These are phyloP conservation scores for Salix exigua DNA, from an alignment of 345 rosid genomes.

Conservation along the genomic window DNA sequence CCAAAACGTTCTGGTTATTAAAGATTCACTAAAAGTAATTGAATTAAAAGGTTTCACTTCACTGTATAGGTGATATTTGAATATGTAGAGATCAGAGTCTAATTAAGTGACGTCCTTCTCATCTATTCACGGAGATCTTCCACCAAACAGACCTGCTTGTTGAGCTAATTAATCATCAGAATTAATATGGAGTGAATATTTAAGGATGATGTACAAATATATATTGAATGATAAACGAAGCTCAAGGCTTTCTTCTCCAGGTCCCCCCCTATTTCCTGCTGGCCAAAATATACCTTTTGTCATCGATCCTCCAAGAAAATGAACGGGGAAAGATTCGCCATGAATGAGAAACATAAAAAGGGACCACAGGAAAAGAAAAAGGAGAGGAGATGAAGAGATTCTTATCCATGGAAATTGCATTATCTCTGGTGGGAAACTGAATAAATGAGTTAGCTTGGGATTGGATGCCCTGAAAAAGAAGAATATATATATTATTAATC, in stretches of 20 bases:
- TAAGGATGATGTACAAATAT: too few relatives aligned
- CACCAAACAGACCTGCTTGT: too few relatives aligned
- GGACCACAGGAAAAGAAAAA: not conserved
- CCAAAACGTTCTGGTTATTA: too few relatives aligned
- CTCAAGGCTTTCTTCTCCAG: not conserved
- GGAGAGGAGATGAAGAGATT: not conserved
- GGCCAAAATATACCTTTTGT: not conserved
- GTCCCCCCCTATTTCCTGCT: not conserved
- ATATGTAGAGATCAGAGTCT: not conserved
- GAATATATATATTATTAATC: constrained; percentile 10
- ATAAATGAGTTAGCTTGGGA: not conserved
- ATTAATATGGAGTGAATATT: too few relatives aligned
- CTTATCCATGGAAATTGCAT: not conserved
- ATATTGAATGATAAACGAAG: too few relatives aligned
- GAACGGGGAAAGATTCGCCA: not conserved
- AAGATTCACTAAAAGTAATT: not conserved
- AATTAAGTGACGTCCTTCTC: not conserved
- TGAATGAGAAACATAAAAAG: not conserved
- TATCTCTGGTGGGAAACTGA: not conserved
- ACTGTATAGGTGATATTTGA: not conserved
- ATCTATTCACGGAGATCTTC: not conserved
- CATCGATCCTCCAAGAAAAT: not conserved
- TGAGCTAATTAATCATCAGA: too few relatives aligned
- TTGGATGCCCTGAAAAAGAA: constrained; percentile 7
- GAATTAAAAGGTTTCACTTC: not conserved